Percentiles rank a stretch among this genome's conserved stretches.
Conservation (phyloP, 371 early-diverging fungal genomes). For the Mucor circinelloides region DNA sequence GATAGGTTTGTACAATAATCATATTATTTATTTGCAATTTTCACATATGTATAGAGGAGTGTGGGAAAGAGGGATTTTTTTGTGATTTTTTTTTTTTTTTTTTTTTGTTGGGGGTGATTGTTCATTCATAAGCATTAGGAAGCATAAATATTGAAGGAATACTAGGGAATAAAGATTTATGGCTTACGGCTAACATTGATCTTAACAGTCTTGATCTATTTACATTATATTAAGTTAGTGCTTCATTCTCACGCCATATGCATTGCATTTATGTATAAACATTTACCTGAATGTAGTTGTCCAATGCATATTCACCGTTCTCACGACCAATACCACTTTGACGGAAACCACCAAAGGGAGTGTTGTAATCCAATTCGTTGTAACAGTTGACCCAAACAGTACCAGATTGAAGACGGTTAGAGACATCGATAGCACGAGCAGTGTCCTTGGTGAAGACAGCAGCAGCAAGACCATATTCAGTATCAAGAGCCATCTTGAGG, state of each 20-base stretch:
- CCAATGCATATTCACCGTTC: slow-evolving; percentile 74
- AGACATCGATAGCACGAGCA: slow-evolving; percentile 67
- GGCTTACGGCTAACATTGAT: slow-evolving; percentile 34
- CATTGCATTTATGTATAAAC: background rate
- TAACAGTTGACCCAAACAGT: slow-evolving; percentile 64
- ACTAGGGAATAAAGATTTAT: slow-evolving; percentile 18
- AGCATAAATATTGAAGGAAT: background rate
- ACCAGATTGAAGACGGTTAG: slow-evolving; percentile 65
- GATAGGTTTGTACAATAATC: background rate
- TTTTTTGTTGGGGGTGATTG: background rate
- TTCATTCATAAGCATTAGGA: background rate
- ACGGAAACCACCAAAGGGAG: slow-evolving; percentile 86
- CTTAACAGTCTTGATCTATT: slow-evolving; percentile 43
- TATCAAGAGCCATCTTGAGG: slow-evolving; percentile 70
- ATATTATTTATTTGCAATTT: background rate
- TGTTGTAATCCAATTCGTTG: slow-evolving; percentile 46
- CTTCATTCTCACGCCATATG: slow-evolving; percentile 6
- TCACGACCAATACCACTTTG: slow-evolving; percentile 85
- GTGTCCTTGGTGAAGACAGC: slow-evolving; percentile 80
- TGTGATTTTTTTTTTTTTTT: background rate
- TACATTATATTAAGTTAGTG: background rate
- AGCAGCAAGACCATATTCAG: slow-evolving; percentile 77
- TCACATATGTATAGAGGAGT: background rate
- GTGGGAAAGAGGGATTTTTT: background rate
- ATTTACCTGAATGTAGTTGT: slow-evolving; percentile 62